These are phyloP conservation scores for Roridomyces roridus DNA, from an alignment of 768 basidiomycete species.

Conservation along the genomic window DNA sequence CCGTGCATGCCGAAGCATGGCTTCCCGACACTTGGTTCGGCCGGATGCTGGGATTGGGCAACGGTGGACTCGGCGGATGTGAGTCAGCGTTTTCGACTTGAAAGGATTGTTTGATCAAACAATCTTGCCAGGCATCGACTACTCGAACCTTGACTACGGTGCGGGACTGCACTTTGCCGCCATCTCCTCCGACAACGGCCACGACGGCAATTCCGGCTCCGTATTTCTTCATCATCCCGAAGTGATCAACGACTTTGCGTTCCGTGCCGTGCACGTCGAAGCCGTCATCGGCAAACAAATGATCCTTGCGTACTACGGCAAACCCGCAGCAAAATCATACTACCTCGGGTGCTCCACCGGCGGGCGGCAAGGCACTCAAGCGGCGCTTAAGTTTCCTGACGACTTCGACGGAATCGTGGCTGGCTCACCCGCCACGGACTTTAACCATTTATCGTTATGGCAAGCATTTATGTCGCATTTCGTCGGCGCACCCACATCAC, in stretches of 20 bases:
- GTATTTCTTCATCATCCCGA: conserved; percentile 26
- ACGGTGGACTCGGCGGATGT: conserved; percentile 23
- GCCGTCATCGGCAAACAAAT: not conserved
- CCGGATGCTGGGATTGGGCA: conserved; percentile 16
- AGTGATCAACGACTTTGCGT: conserved; percentile 27
- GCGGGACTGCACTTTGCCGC: conserved; percentile 24
- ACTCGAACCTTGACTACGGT: conserved; percentile 7
- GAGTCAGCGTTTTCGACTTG: not conserved
- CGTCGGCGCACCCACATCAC: no score
- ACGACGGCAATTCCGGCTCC: conserved; percentile 22
- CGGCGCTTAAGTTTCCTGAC: not conserved
- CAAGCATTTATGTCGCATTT: no score
- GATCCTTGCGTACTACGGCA: not conserved
- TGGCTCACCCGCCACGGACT: not conserved
- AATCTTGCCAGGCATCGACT: conserved; percentile 6
- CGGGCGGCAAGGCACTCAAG: not conserved
- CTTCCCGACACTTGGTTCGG: conserved; percentile 20
- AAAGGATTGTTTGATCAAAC: not conserved
- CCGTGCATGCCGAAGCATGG: conserved; percentile 19
- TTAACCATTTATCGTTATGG: not conserved
- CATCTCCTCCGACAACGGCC: conserved; percentile 27
- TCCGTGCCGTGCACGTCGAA: not conserved
- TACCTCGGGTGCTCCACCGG: not conserved
- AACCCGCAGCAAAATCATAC: not conserved
- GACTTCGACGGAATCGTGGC: not conserved